phyloP scores from a whole-genome alignment of 495 filamentous ascomycete genomes.

The Entonaema liquescens region DNA sequence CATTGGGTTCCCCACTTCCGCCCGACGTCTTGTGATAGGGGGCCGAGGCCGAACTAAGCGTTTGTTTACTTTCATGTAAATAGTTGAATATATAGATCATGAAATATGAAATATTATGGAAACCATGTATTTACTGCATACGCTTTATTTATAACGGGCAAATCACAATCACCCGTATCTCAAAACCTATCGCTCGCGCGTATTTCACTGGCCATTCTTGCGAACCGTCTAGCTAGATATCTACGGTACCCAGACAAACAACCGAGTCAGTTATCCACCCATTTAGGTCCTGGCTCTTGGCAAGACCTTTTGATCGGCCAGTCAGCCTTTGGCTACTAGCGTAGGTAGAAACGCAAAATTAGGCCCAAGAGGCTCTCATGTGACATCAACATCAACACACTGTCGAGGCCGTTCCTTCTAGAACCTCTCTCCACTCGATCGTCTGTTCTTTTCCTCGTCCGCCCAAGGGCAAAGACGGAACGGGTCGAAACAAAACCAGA shows the following conservation, averaged over 20 bases:
- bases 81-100: background rate
- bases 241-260: constrained; percentile 12
- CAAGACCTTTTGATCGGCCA: background rate
- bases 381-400: constrained; percentile 1
- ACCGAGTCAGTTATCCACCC: constrained; percentile 4
- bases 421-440: background rate
- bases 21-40: constrained; percentile 8
- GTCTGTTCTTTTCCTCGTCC: constrained; percentile 2
- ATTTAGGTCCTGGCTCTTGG: background rate
- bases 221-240: background rate
- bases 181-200: background rate
- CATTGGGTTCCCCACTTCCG: constrained; percentile 25
- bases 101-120: background rate
- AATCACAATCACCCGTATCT: background rate
- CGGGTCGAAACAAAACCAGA: constrained; percentile 13
- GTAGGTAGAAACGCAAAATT: background rate
- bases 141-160: background rate
- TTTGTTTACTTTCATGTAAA: background rate
- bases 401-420: background rate
- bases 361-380: background rate
- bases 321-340: background rate
- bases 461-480: background rate
- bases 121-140: background rate
- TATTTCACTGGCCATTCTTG: constrained; percentile 26
- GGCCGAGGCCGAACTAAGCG: constrained; percentile 3